A percentile compares a stretch with the other conserved stretches of the same genome.
These are phyloP conservation scores for Neurospora sp. DNA, from an alignment of 2,329 filamentous ascomycete genomes.

Conservation along the genomic window DNA sequence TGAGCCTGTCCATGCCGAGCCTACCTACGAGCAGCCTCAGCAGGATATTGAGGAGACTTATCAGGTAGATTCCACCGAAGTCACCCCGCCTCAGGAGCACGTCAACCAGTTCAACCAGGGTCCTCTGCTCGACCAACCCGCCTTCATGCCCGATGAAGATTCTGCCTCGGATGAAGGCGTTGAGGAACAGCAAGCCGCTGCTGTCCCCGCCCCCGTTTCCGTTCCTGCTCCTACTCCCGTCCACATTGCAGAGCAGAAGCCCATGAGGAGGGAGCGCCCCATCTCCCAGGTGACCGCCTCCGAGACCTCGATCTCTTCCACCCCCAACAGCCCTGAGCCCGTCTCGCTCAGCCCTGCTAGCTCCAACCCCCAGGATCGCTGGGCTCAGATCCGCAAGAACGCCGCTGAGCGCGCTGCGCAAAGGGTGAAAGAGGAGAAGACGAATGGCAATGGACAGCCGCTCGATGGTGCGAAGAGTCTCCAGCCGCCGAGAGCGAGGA, in stretches of 20 bases:
- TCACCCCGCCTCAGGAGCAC: slow-evolving; percentile 47
- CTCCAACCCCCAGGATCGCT: slow-evolving; percentile 55
- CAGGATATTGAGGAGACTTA: slow-evolving; percentile 39
- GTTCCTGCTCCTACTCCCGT: slow-evolving; percentile 43
- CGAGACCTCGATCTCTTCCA: not conserved
- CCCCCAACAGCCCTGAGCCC: slow-evolving; percentile 2
- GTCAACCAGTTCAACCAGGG: slow-evolving; percentile 75
- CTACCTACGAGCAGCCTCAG: slow-evolving; percentile 33
- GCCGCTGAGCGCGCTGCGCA: slow-evolving; percentile 69
- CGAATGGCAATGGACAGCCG: slow-evolving; percentile 44
- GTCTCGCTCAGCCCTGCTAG: slow-evolving; percentile 17
- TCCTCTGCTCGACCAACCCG: slow-evolving; percentile 75
- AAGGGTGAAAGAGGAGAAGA: slow-evolving; percentile 53
- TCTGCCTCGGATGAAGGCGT: slow-evolving; percentile 38
- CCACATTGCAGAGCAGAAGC: slow-evolving; percentile 14
- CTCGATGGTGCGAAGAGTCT: slow-evolving; percentile 34
- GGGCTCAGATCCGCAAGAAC: slow-evolving; percentile 94
- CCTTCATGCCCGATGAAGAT: slow-evolving; percentile 54
- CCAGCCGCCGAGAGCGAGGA: not conserved
- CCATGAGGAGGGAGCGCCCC: not conserved
- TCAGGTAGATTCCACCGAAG: slow-evolving; percentile 49
- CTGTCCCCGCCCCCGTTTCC: not conserved
- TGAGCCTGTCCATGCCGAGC: slow-evolving; percentile 19
- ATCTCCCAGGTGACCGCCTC: not conserved
- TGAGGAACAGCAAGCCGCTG: slow-evolving; percentile 16